These are phyloP conservation scores for Kentomonas sorsogonicus DNA, from an alignment of 208 protist species.

Conservation along the genomic window DNA sequence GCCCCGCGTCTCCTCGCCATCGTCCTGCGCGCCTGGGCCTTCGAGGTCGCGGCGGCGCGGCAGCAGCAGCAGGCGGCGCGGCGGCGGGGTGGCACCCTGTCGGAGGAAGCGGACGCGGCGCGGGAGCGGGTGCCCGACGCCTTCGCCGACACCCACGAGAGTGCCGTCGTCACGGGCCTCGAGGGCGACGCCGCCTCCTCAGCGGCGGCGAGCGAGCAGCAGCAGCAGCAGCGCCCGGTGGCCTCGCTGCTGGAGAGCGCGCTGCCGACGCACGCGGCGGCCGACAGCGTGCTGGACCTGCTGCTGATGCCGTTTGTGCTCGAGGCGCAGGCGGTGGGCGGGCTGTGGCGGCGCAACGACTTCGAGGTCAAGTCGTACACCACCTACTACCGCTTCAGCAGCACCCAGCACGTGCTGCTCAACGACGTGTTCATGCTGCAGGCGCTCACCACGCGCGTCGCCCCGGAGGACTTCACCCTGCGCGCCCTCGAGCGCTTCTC, in stretches of 20 bases:
- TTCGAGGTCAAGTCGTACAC: conserved; percentile 12
- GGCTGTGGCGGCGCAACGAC: conserved; percentile 51
- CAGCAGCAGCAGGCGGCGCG: neutral
- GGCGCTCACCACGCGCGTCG: conserved; percentile 43
- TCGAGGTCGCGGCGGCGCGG: conserved; percentile 13
- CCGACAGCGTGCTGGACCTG: conserved; percentile 51
- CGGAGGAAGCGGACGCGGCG: no score
- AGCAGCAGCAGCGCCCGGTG: conserved; percentile 11
- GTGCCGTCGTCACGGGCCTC: conserved; percentile 12
- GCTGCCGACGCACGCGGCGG: conserved; percentile 14
- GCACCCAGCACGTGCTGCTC: neutral
- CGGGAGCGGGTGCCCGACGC: neutral
- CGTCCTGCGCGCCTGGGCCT: conserved; percentile 35
- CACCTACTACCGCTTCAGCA: conserved; percentile 14
- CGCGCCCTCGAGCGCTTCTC: conserved; percentile 69
- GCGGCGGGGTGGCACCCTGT: no score
- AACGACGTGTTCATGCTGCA: conserved; percentile 59
- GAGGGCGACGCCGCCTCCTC: neutral
- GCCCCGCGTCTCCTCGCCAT: conserved; percentile 34
- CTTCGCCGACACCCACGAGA: neutral
- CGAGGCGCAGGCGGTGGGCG: conserved; percentile 36
- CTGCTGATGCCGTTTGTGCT: conserved; percentile 78
- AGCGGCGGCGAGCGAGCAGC: neutral
- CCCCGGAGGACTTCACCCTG: conserved; percentile 42
- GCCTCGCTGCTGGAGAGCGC: conserved; percentile 18